Evolutionary conservation across 2,329 filamentous ascomycete species (phyloP), one percentile per base, ranked within the genome.

Genomic region (Cryphonectria japonica): DNA sequence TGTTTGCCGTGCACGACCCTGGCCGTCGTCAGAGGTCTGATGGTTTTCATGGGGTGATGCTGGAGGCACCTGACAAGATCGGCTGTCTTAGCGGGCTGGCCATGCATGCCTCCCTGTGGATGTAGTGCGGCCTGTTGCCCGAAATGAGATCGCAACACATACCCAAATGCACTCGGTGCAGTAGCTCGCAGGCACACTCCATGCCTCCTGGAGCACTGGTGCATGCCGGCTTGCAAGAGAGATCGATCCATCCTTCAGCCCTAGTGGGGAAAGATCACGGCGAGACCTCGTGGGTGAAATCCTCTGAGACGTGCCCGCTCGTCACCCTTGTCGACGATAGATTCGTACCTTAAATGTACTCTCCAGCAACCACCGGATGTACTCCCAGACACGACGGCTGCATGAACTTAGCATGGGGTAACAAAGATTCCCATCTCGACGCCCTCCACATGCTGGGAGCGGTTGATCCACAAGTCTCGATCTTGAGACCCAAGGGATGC

Each of bases 231-330:
- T 41, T 63, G 26, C 41, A 62, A 54, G 16, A 52, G 29, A 62
- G 66, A 68, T 68, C 57, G 59, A 62, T 62, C 43, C 66, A 68
- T 68, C 41, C 66, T 68, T 68, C 66, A 68, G 66, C 66, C 66
- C 66, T 68, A 54, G 66, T 68, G 57, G 66, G 52, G 57, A 34
- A 62, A 62, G 41, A 54, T 29, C 37, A 46, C 46, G 66, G 66
- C 57, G 32, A 52, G 26, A 63, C n/a, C 26, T 50, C 43, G 11
- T 22, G 39, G 59, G n/a, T 32, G 32, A 6, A 46, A 63, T 46
- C 37, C 57, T 43, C 9, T 57, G 50, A 3, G 54, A 14, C 37
- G 52, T 26, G 54, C 39, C 66, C 26, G 41, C 54, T 32, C 29
- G n/a, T 32, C 11, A 65, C 29, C 66, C 54, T 50, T 60, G 54